phyloP scores from a whole-genome alignment of 495 filamentous ascomycete species.

The Trichoderma erinaceum region DNA sequence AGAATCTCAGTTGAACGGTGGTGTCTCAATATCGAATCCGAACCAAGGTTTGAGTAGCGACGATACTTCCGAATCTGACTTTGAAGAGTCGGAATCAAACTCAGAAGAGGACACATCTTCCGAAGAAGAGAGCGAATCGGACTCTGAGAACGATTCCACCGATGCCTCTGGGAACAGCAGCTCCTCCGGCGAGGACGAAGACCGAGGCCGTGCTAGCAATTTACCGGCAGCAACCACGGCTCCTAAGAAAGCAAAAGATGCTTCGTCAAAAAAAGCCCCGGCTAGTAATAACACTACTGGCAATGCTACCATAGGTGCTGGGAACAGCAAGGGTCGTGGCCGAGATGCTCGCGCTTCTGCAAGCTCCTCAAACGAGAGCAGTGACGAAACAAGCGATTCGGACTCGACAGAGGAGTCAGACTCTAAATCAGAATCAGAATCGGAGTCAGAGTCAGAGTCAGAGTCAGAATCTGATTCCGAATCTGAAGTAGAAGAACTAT shows the following conservation, averaged over 20 bases:
- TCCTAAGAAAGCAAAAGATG: background rate
- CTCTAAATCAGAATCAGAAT: constrained; percentile 21
- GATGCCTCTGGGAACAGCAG: background rate
- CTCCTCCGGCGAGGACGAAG: background rate
- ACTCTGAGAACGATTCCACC: background rate
- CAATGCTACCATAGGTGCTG: background rate
- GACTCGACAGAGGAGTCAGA: constrained; percentile 20
- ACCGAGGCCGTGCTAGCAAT: background rate
- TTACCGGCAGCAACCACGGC: background rate
- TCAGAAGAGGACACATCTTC: background rate
- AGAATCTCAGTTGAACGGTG: background rate
- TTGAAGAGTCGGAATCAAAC: background rate
- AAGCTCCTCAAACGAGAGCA: constrained; percentile 4
- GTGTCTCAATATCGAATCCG: background rate
- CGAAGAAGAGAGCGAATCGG: background rate
- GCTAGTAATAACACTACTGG: background rate
- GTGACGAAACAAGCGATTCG: constrained; percentile 15
- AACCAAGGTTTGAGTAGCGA: background rate
- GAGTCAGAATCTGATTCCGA: constrained; percentile 19
- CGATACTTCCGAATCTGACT: background rate
- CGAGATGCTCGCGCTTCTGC: background rate
- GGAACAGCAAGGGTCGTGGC: background rate
- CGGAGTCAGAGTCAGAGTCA: constrained; percentile 16
- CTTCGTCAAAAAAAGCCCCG: background rate
- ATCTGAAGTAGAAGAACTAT: constrained; percentile 15